Base-by-base conservation (phyloP, 192 early-diverging fungal species). In the Spizellomyces sp. region DNA sequence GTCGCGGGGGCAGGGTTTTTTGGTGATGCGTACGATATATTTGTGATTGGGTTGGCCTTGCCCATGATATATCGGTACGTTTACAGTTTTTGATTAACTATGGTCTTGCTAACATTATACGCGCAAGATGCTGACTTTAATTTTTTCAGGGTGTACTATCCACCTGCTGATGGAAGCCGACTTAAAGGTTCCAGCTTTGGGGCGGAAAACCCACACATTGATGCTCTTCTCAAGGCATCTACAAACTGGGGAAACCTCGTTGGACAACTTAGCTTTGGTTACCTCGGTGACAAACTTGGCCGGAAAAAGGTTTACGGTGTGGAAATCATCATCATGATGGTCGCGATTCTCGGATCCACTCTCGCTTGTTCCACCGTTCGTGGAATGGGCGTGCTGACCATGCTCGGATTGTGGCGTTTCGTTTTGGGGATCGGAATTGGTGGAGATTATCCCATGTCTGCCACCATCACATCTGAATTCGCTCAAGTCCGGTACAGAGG, bases 1-100 rank as follows among this genome's bases (percentile, higher is more conserved):
- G 79, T 86, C 22, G 69, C 85, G 62, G 85, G 85, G n/a, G 77
- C 75, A 45, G 80, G 93, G 74, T 95, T 96, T 80, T 90, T 96
- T 74, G 92, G 92, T 66, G 94, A 98, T 81, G 89, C 94, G n/a
- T 96, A 96, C 77, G 96, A 98, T 84, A 87, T 94, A 58, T 96
- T 96, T 71, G 88, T 95, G 65, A 98, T 98, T 76, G 91, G 92
- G 74, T 84, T 96, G 66, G 91, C 92, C 15, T 85, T 94, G n/a
- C 89, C 92, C 64, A 98, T 98, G 87, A 79, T 95, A 48, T 75
- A 75, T 55, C 57, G 61, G 54, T 76, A 62, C 43, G 68, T 61
- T 41, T 14, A 2, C 4, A 73, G 15, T 72, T 36, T n/a, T n/a
- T n/a, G n/a, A n/a, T n/a, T n/a, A n/a, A n/a, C n/a, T n/a, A n/a